Percentiles rank a stretch among this genome's conserved stretches.
Conservation (phyloP, 1,139 yeast genomes). For the Geotrichum histeridarum region DNA sequence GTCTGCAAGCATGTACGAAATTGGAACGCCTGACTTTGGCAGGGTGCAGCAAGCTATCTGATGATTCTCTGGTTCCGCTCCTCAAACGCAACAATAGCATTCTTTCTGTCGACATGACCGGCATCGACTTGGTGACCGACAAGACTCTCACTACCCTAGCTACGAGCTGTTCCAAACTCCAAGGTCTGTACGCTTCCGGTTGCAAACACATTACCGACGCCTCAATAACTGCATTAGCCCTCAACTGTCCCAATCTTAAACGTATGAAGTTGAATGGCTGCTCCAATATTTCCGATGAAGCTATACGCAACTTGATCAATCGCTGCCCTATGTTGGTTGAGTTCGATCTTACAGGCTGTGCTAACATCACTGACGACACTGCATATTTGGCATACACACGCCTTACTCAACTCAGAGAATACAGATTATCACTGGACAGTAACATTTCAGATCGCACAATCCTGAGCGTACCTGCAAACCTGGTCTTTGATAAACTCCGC, state of each 20-base stretch:
- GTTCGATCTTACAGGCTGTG: constrained; percentile 80
- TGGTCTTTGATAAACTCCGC: constrained; percentile 52
- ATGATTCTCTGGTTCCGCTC: constrained; percentile 56
- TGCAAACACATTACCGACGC: constrained; percentile 64
- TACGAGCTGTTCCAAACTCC: constrained; percentile 66
- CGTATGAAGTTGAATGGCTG: constrained; percentile 79
- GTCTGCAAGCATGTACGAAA: constrained; percentile 50
- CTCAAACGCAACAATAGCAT: constrained; percentile 61
- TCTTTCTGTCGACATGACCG: constrained; percentile 85
- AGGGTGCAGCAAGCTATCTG: constrained; percentile 64
- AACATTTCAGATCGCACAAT: constrained; percentile 63
- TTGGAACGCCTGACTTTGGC: constrained; percentile 83
- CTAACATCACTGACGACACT: constrained; percentile 60
- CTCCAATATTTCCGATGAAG: constrained; percentile 59
- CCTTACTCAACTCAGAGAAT: constrained; percentile 70
- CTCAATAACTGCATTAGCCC: constrained; percentile 58
- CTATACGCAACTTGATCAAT: constrained; percentile 57
- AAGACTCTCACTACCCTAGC: constrained; percentile 69
- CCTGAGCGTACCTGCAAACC: constrained; percentile 24
- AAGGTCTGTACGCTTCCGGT: constrained; percentile 86
- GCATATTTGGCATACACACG: constrained; percentile 56
- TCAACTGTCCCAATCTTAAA: constrained; percentile 67
- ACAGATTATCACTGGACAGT: constrained; percentile 72
- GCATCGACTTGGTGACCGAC: constrained; percentile 63
- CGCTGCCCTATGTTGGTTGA: constrained; percentile 80